Percentiles rank a stretch among this genome's conserved stretches.
These are phyloP conservation scores for Fusarium chlamydosporum DNA, from an alignment of 2,329 filamentous ascomycete genomes.

Conservation along the genomic window DNA sequence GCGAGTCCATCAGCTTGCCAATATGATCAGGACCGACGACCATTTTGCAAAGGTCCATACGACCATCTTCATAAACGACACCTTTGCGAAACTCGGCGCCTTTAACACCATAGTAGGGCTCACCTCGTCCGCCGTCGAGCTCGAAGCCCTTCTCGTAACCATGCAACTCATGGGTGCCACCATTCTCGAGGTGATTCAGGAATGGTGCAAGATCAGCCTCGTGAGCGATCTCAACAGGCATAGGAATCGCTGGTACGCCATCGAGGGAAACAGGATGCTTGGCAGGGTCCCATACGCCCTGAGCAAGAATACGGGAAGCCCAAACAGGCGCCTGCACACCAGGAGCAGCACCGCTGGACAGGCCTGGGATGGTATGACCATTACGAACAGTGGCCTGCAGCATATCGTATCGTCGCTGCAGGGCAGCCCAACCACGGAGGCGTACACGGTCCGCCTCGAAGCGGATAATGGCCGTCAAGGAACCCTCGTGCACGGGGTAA, in stretches of 20 bases:
- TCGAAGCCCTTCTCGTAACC: constrained; percentile 47
- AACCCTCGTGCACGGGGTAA: constrained; percentile 55
- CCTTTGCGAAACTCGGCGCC: constrained; percentile 57
- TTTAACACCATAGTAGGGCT: constrained; percentile 56
- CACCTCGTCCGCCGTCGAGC: constrained; percentile 55
- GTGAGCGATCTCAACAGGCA: constrained; percentile 54
- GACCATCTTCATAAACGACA: constrained; percentile 65
- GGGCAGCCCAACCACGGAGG: constrained; percentile 55
- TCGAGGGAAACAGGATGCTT: constrained; percentile 52
- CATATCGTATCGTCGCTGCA: constrained; percentile 56
- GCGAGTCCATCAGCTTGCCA: constrained; percentile 63
- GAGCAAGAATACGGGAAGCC: constrained; percentile 53
- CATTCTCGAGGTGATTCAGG: constrained; percentile 52
- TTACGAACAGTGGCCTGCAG: constrained; percentile 53
- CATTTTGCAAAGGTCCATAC: constrained; percentile 70
- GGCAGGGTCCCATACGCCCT: constrained; percentile 55
- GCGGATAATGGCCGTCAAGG: constrained; percentile 56
- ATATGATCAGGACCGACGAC: constrained; percentile 67
- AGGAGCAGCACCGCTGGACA: constrained; percentile 52
- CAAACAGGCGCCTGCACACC: constrained; percentile 54
- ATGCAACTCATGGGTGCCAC: constrained; percentile 51
- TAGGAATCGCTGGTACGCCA: constrained; percentile 54
- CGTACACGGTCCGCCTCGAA: constrained; percentile 57
- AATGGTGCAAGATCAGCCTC: constrained; percentile 55
- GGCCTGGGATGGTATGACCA: constrained; percentile 49